Percentiles rank a stretch among this genome's conserved stretches.
Evolutionary conservation across 805 yeast species (phyloP).

Genomic region (Candida chauliodis): DNA sequence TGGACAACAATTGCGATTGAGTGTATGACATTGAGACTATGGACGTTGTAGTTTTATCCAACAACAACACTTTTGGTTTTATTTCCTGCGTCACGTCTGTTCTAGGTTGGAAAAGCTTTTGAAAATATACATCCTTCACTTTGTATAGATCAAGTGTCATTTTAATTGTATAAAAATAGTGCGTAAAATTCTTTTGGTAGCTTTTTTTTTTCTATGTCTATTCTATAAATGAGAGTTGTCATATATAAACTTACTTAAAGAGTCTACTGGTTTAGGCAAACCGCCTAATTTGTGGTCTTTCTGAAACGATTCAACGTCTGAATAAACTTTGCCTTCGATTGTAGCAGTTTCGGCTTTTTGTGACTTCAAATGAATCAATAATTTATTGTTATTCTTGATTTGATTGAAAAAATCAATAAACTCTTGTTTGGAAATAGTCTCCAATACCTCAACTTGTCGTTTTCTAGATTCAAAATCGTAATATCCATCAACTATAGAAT

Average conservation of each 20-base stretch:
- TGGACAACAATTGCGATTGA: slow-evolving; percentile 75
- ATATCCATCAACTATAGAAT: slow-evolving; percentile 67
- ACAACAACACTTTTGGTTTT: slow-evolving; percentile 66
- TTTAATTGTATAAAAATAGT: background rate
- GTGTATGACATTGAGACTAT: slow-evolving; percentile 86
- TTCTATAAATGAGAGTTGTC: slow-evolving; percentile 11
- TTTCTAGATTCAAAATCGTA: slow-evolving; percentile 67
- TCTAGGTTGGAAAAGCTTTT: slow-evolving; percentile 22
- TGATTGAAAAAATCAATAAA: slow-evolving; percentile 52
- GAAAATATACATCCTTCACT: slow-evolving; percentile 29
- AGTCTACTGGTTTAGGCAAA: slow-evolving; percentile 52
- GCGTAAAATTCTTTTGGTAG: no score
- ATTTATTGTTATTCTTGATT: slow-evolving; percentile 16
- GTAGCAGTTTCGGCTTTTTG: slow-evolving; percentile 28
- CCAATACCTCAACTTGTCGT: slow-evolving; percentile 54
- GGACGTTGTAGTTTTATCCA: slow-evolving; percentile 78
- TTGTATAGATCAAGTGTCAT: slow-evolving; percentile 27
- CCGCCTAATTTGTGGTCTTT: slow-evolving; percentile 50
- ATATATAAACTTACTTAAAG: slow-evolving; percentile 20
- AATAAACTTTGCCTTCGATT: slow-evolving; percentile 48
- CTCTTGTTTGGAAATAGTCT: slow-evolving; percentile 52
- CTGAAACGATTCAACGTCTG: slow-evolving; percentile 54
- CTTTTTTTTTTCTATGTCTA: background rate
- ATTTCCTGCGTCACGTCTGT: slow-evolving; percentile 6
- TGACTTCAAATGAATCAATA: slow-evolving; percentile 50